Percentiles rank a stretch among this genome's conserved stretches.
Conservation (phyloP, 2,329 filamentous ascomycete species). For the Penicillium brevicompactum region DNA sequence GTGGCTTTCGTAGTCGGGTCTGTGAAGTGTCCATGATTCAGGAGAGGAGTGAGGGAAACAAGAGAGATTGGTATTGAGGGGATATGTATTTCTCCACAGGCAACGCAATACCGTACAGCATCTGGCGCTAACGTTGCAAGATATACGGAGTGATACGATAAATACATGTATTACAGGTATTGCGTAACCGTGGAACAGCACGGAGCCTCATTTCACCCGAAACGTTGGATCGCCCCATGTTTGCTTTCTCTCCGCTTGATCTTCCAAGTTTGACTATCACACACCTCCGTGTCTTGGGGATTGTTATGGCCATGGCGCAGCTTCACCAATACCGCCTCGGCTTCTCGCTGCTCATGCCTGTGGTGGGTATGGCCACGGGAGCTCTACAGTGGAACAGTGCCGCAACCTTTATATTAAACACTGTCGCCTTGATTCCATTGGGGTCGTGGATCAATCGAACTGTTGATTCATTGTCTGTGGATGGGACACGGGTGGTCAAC, state of each 20-base stretch:
- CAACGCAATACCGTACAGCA: background rate
- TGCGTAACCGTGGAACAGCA: background rate
- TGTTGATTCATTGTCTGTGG: constrained; percentile 73
- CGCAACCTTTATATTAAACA: constrained; percentile 77
- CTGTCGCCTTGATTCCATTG: constrained; percentile 80
- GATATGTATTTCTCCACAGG: constrained; percentile 3
- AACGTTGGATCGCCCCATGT: background rate
- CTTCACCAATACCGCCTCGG: background rate
- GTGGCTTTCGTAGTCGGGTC: constrained; percentile 8
- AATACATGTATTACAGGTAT: background rate
- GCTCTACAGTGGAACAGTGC: constrained; percentile 59
- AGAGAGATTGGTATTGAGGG: background rate
- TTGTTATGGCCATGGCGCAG: background rate
- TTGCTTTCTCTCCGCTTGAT: background rate
- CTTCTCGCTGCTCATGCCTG: constrained; percentile 75
- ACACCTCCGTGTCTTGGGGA: background rate
- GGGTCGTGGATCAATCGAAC: constrained; percentile 77
- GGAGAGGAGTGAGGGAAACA: background rate
- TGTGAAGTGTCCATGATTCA: constrained; percentile 1
- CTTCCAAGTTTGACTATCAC: background rate
- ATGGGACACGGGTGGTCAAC: constrained; percentile 70
- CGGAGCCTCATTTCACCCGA: background rate
- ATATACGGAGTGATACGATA: background rate
- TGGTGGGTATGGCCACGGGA: constrained; percentile 72
- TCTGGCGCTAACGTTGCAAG: background rate